Conservation (phyloP, 2,329 filamentous ascomycete species). For the Drechslerella coelobrocha region DNA sequence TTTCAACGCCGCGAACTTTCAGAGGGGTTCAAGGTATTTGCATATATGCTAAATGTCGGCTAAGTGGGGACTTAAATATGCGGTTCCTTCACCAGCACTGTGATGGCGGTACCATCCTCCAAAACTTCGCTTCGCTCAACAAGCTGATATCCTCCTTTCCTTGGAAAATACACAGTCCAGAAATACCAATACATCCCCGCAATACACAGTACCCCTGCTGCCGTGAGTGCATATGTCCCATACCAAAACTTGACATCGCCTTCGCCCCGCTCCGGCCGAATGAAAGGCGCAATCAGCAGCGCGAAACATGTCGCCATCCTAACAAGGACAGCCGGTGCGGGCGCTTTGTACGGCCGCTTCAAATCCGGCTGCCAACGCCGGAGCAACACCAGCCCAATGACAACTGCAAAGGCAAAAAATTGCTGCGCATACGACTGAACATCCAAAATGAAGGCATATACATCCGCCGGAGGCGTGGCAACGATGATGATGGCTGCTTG, state of each 20-base stretch:
- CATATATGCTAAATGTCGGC: conserved; percentile 8
- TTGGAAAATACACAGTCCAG: conserved; percentile 69
- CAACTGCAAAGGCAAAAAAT: conserved; percentile 35
- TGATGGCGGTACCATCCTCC: conserved; percentile 72
- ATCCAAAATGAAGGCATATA: conserved; percentile 76
- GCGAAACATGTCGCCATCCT: conserved; percentile 32
- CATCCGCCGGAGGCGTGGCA: conserved; percentile 69
- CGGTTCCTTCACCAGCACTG: conserved; percentile 60
- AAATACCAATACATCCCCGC: conserved; percentile 73
- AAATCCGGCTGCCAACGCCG: conserved; percentile 59
- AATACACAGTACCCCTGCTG: conserved; percentile 60
- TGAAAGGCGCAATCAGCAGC: conserved; percentile 37
- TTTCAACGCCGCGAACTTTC: background rate
- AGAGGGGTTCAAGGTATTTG: background rate
- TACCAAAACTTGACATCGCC: conserved; percentile 49
- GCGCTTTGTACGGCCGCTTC: conserved; percentile 61
- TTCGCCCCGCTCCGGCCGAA: conserved; percentile 28
- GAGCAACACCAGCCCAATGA: conserved; percentile 67
- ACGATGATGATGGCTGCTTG: conserved; percentile 72
- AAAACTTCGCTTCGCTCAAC: conserved; percentile 69
- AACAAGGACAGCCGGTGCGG: conserved; percentile 61
- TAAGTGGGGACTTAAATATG: conserved; percentile 14
- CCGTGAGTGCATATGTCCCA: conserved; percentile 33
- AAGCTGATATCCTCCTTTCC: conserved; percentile 66
- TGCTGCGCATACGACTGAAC: conserved; percentile 62